These are phyloP conservation scores for Aspergillus nomiae DNA, from an alignment of 2,329 filamentous ascomycete species.

Conservation along the genomic window DNA sequence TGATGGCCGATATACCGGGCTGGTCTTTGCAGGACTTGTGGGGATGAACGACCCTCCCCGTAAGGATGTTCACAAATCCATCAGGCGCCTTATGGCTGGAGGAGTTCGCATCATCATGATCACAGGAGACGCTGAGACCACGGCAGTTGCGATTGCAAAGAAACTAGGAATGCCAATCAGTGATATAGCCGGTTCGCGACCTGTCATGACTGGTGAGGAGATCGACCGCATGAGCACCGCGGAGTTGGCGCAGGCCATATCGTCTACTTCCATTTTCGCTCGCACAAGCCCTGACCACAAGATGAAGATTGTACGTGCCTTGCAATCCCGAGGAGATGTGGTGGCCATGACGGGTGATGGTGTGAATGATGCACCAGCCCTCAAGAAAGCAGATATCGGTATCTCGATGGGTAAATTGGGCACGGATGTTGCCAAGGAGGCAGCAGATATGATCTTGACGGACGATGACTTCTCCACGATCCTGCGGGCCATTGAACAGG, in stretches of 20 bases:
- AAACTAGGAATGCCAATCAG: conserved; percentile 91
- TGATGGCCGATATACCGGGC: conserved; percentile 77
- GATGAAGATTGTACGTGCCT: conserved; percentile 89
- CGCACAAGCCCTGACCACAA: conserved; percentile 97
- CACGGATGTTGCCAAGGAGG: conserved; percentile 96
- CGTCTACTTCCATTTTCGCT: conserved; percentile 90
- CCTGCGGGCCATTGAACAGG: conserved; percentile 92
- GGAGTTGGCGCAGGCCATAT: conserved; percentile 81
- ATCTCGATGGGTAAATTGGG: conserved; percentile 95
- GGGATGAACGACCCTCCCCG: conserved; percentile 97
- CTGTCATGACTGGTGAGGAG: conserved; percentile 84
- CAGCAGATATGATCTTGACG: conserved; percentile 83
- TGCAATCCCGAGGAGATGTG: conserved; percentile 91
- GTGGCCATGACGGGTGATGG: conserved; percentile 99
- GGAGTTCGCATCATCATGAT: conserved; percentile 99
- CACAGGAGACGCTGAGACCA: conserved; percentile 93
- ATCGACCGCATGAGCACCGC: conserved; percentile 88
- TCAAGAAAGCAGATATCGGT: conserved; percentile 97
- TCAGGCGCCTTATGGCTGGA: conserved; percentile 85
- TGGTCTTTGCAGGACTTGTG: conserved; percentile 88
- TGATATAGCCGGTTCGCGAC: conserved; percentile 54
- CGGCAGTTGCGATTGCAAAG: conserved; percentile 87
- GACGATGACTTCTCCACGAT: conserved; percentile 92
- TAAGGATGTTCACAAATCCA: conserved; percentile 85
- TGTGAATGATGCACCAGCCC: conserved; percentile 93